A percentile compares a stretch with the other conserved stretches of the same genome.
Conservation (phyloP, 768 basidiomycete genomes). For the Thelephora aurantiotincta region DNA sequence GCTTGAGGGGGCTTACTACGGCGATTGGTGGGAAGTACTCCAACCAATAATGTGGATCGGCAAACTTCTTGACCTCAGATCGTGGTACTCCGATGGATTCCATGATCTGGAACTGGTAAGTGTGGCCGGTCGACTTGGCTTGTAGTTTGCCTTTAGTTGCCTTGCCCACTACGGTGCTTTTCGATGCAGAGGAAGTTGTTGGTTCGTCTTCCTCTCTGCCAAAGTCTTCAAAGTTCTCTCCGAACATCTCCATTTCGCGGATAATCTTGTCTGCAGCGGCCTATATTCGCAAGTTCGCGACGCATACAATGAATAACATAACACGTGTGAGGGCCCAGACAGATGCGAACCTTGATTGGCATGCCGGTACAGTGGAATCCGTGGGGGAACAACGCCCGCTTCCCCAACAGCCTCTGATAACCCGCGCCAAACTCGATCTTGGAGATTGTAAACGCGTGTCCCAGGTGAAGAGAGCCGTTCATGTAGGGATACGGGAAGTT, state of each 20-base stretch:
- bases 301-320: neutral
- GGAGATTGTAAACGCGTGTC: conserved; percentile 95
- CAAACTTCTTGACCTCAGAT: conserved; percentile 87
- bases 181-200: conserved; percentile 25
- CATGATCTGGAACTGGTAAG: conserved; percentile 99
- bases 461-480: conserved; percentile 95
- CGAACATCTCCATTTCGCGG: conserved; percentile 94
- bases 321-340: neutral
- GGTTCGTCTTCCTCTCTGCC: conserved; percentile 33
- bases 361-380: conserved; percentile 97
- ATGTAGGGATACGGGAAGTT: conserved; percentile 96
- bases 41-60: conserved; percentile 90
- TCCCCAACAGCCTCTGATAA: conserved; percentile 89
- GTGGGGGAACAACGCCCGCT: conserved; percentile 91
- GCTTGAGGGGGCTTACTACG: conserved; percentile 31
- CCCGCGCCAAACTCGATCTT: conserved; percentile 97
- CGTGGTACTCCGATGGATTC: conserved; percentile 84
- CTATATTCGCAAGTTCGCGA: conserved; percentile 23
- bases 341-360: conserved; percentile 84
- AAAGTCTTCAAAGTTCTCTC: conserved; percentile 71
- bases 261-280: conserved; percentile 96
- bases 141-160: conserved; percentile 92
- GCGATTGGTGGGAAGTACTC: conserved; percentile 94
- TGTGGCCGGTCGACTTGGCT: conserved; percentile 85
- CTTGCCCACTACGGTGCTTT: conserved; percentile 42